Percentiles rank a stretch among this genome's conserved stretches.
These are phyloP conservation scores for Debaryomycetaceae sp. DNA, from an alignment of 1,139 yeast genomes.

Conservation along the genomic window DNA sequence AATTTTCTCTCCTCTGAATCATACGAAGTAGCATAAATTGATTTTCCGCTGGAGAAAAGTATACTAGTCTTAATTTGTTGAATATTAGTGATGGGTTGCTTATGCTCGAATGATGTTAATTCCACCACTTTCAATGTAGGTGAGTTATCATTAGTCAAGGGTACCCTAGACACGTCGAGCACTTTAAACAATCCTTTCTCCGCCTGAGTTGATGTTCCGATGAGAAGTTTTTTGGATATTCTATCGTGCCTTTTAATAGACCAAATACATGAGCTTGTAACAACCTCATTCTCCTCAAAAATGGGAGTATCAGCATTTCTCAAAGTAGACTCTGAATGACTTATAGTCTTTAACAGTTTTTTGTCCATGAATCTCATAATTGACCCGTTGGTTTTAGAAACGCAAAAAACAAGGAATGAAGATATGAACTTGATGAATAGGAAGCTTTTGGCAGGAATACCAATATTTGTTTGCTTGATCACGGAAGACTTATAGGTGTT, in stretches of 20 bases:
- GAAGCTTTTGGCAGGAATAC: slow-evolving; percentile 36
- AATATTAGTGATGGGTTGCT: slow-evolving; percentile 34
- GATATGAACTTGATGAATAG: slow-evolving; percentile 28
- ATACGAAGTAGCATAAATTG: slow-evolving; percentile 37
- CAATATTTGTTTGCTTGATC: slow-evolving; percentile 31
- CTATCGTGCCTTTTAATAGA: slow-evolving; percentile 28
- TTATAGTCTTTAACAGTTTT: slow-evolving; percentile 20
- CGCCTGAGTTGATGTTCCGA: slow-evolving; percentile 36
- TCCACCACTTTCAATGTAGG: slow-evolving; percentile 25
- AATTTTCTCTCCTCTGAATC: slow-evolving; percentile 35
- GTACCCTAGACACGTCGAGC: slow-evolving; percentile 32
- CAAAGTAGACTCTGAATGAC: slow-evolving; percentile 18
- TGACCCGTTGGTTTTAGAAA: slow-evolving; percentile 22
- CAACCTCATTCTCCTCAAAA: slow-evolving; percentile 32
- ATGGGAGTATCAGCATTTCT: slow-evolving; percentile 16
- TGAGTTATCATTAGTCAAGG: slow-evolving; percentile 14
- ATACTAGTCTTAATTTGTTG: slow-evolving; percentile 34
- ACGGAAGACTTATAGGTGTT: slow-evolving; percentile 23
- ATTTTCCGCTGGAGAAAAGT: slow-evolving; percentile 30
- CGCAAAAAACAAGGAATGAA: slow-evolving; percentile 39
- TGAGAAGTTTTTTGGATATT: slow-evolving; percentile 35
- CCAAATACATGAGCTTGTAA: slow-evolving; percentile 36
- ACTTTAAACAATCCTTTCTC: slow-evolving; percentile 38
- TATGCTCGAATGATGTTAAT: slow-evolving; percentile 34
- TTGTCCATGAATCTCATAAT: slow-evolving; percentile 34